These are phyloP conservation scores for Rhodotorula sp. DNA, from an alignment of 1,284 basidiomycete species.

Conservation along the genomic window DNA sequence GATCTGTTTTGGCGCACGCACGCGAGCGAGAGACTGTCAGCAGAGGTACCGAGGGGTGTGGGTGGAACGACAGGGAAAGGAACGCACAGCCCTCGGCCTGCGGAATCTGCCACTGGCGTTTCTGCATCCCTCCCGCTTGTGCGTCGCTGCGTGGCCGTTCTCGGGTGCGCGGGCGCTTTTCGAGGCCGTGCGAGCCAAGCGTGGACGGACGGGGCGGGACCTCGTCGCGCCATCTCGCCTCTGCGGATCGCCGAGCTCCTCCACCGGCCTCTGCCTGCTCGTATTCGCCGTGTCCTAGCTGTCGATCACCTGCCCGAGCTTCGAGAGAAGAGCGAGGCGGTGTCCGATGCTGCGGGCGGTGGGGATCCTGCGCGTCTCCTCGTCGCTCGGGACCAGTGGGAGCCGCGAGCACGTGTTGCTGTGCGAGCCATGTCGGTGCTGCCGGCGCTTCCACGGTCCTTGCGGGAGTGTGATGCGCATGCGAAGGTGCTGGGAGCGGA, in stretches of 20 bases:
- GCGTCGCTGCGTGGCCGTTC: background rate
- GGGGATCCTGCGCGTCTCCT: no score
- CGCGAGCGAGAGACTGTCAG: background rate
- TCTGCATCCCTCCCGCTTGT: background rate
- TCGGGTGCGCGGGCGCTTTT: background rate
- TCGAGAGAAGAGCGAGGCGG: background rate
- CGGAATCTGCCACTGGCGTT: conserved; percentile 24
- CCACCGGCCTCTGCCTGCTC: background rate
- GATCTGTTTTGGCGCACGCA: conserved; percentile 36
- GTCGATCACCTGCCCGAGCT: background rate
- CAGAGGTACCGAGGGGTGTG: background rate
- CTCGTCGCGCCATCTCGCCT: no score
- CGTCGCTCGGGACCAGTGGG: background rate
- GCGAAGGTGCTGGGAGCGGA: no score
- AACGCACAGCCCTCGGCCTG: conserved; percentile 25
- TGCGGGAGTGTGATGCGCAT: no score
- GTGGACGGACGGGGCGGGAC: background rate
- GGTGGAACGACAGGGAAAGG: no score
- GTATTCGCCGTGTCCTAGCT: no score
- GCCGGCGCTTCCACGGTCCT: no score
- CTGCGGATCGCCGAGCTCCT: no score
- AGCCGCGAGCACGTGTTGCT: background rate
- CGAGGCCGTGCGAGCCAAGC: background rate
- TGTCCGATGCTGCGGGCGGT: background rate
- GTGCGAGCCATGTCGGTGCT: no score